Conservation (phyloP, 495 filamentous ascomycete species). For the Hypoxylon cercidicola region DNA sequence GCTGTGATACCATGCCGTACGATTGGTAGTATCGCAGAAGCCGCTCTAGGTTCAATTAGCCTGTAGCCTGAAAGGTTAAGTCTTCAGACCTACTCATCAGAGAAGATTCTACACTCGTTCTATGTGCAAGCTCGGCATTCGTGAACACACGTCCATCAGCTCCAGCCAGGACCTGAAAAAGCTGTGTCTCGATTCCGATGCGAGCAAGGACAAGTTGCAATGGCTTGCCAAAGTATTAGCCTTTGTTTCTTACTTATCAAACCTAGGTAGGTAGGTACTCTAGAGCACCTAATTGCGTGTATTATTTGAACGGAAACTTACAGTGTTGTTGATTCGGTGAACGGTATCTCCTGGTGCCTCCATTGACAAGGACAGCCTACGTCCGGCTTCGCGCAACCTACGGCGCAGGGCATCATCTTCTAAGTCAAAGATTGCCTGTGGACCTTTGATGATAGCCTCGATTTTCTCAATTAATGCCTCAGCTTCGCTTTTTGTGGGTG, state of each 20-base stretch:
- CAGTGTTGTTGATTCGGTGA: slow-evolving; percentile 29
- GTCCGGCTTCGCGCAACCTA: background rate
- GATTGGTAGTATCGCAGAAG: slow-evolving; percentile 58
- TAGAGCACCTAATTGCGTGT: no score
- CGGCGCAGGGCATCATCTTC: background rate
- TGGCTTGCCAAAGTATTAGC: slow-evolving; percentile 21
- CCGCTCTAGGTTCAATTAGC: slow-evolving; percentile 44
- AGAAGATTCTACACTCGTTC: slow-evolving; percentile 43
- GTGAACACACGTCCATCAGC: slow-evolving; percentile 34
- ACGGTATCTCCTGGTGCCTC: slow-evolving; percentile 30
- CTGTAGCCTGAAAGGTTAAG: background rate
- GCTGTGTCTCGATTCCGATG: slow-evolving; percentile 48
- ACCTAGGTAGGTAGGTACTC: no score
- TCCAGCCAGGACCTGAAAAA: slow-evolving; percentile 49
- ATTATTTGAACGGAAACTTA: slow-evolving; percentile 13
- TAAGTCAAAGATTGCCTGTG: background rate
- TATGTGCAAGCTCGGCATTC: slow-evolving; percentile 46
- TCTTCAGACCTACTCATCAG: slow-evolving; percentile 46
- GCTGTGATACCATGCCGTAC: slow-evolving; percentile 50
- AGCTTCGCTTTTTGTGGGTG: no score
- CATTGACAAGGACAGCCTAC: background rate
- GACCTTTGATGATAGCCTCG: background rate
- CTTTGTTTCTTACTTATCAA: background rate
- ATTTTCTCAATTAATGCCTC: no score
- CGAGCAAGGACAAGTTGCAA: slow-evolving; percentile 43